These are phyloP conservation scores for Fusarium sp. DNA, from an alignment of 2,329 filamentous ascomycete genomes.

Conservation along the genomic window DNA sequence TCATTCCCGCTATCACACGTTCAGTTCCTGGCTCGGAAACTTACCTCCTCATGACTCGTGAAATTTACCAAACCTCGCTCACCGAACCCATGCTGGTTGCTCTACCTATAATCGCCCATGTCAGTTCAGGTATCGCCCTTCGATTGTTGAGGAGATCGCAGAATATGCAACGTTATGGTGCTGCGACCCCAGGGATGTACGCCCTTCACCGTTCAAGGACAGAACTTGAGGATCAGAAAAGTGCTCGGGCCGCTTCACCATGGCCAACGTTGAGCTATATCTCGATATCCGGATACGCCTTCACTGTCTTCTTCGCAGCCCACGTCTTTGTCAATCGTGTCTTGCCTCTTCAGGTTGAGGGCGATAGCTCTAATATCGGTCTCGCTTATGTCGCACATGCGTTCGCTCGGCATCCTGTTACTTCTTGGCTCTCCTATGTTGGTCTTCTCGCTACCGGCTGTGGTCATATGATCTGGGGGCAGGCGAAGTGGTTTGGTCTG, in stretches of 20 bases:
- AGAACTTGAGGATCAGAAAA: conserved; percentile 41
- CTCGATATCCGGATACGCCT: conserved; percentile 76
- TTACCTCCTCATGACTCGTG: conserved; percentile 89
- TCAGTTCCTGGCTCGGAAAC: conserved; percentile 81
- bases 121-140: conserved; percentile 80
- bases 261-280: conserved; percentile 81
- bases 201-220: conserved; percentile 50
- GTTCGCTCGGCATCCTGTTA: conserved; percentile 75
- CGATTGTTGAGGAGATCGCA: conserved; percentile 79
- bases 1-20: conserved; percentile 79
- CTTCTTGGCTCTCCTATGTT: conserved; percentile 76
- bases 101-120: conserved; percentile 78
- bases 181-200: conserved; percentile 66
- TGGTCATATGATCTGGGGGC: conserved; percentile 86
- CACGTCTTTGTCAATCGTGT: conserved; percentile 82
- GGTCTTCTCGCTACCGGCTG: conserved; percentile 74
- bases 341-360: conserved; percentile 80
- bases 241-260: conserved; percentile 38
- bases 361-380: conserved; percentile 86
- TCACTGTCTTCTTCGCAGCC: conserved; percentile 72
- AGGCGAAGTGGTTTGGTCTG: conserved; percentile 81
- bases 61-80: conserved; percentile 87
- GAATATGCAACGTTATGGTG: conserved; percentile 80
- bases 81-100: conserved; percentile 84
- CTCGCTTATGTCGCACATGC: conserved; percentile 87